Percentiles rank a stretch among this genome's conserved stretches.
These are phyloP conservation scores for Populus alba DNA, from an alignment of 345 rosid species.

Conservation along the genomic window DNA sequence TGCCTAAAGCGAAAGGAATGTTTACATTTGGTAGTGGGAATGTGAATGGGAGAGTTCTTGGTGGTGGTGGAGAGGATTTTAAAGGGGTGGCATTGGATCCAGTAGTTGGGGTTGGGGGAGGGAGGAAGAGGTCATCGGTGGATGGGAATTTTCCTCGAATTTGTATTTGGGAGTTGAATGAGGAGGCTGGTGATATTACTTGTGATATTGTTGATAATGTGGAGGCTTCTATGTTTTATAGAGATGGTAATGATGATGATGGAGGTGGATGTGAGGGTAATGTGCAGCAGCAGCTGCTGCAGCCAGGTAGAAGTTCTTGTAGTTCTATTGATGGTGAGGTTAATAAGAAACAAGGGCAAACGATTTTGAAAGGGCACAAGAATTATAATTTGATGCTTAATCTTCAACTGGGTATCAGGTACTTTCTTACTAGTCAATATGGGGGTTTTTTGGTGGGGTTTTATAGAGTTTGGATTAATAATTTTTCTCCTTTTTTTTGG, in stretches of 20 bases:
- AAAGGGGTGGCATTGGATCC: conserved; percentile 3
- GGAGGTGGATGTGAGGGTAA: conserved; percentile 3
- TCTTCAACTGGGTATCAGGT: too few species aligned
- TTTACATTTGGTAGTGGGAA: conserved; percentile 37
- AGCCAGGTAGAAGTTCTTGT: too few species aligned
- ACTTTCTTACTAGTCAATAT: too few species aligned
- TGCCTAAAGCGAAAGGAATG: conserved; percentile 59
- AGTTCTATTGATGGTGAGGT: too few species aligned
- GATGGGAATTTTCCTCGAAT: conserved; percentile 59
- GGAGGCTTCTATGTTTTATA: conserved; percentile 53
- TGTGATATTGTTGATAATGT: conserved; percentile 88
- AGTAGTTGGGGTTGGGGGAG: neutral
- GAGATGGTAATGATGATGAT: conserved; percentile 31
- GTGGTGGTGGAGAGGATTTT: conserved; percentile 11
- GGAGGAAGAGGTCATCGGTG: conserved; percentile 18
- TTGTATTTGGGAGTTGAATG: conserved; percentile 58
- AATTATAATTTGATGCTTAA: too few species aligned
- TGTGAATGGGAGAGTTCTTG: neutral
- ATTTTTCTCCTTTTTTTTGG: neutral
- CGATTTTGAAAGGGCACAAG: too few species aligned
- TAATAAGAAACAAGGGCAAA: too few species aligned
- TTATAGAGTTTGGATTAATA: neutral
- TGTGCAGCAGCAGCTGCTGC: neutral
- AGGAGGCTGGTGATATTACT: conserved; percentile 64
- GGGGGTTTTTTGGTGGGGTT: neutral